phyloP scores from a whole-genome alignment of 495 filamentous ascomycete species.

The Diplogelasinospora grovesii region DNA sequence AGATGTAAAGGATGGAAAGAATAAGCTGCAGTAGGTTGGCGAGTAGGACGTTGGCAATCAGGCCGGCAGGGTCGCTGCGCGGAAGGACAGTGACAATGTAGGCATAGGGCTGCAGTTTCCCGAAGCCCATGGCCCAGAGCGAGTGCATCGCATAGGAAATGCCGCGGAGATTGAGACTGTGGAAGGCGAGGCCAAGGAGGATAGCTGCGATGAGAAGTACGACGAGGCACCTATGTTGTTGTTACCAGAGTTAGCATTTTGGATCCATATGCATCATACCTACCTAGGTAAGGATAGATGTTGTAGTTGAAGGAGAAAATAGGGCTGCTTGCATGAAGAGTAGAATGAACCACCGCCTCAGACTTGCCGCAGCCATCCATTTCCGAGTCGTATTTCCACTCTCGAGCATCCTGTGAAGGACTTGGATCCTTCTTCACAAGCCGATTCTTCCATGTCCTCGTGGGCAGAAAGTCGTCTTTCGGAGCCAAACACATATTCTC shows the following conservation, averaged over 20 bases:
- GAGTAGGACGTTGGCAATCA: constrained; percentile 25
- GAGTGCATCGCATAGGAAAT: constrained; percentile 8
- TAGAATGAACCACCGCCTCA: not conserved
- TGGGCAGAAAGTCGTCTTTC: constrained; percentile 14
- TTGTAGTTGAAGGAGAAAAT: not conserved
- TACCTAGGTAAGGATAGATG: too few relatives aligned
- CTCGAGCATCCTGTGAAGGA: not conserved
- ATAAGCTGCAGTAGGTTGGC: constrained; percentile 40
- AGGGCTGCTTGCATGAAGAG: not conserved
- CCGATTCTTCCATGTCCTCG: not conserved
- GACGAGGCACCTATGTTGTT: constrained; percentile 5
- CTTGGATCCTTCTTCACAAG: not conserved
- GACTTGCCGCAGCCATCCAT: not conserved
- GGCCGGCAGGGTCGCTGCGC: constrained; percentile 5
- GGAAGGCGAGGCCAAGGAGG: constrained; percentile 1
- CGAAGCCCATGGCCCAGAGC: constrained; percentile 23
- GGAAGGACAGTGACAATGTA: constrained; percentile 13
- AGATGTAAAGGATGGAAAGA: constrained; percentile 38
- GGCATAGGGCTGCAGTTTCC: constrained; percentile 19
- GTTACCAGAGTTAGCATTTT: too few relatives aligned
- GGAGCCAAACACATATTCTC: constrained; percentile 19
- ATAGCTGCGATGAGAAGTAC: constrained; percentile 3
- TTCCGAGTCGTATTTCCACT: not conserved
- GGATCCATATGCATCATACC: too few relatives aligned
- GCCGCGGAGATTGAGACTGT: constrained; percentile 7